Base-by-base conservation (phyloP, 805 yeast species). In the Hanseniaspora nectarophila region DNA sequence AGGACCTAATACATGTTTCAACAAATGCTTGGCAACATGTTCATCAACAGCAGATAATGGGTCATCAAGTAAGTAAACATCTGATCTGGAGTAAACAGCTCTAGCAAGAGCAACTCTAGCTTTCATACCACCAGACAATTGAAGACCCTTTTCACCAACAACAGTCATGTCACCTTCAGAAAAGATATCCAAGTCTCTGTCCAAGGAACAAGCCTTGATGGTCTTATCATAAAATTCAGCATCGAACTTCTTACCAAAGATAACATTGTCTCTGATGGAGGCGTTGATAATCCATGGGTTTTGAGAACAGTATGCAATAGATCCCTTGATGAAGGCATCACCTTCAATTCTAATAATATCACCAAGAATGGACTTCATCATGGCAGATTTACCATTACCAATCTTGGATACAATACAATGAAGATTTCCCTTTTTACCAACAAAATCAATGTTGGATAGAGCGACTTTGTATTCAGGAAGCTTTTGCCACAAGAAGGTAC, bases 231-330 rank as follows among this genome's bases (percentile, higher is more conserved):
- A 92, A 60, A 89, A 89, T 3, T 73, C 82, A 12, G 82, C 76
- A 60, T 92, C 97, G 63, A 71, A 85, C 59, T 74, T 81, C 62
- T 82, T 86, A 20, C 98, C 98, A 68, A 92, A 92, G 50, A 88
- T 66, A 61, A 92, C 85, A 63, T 92, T 92, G 29, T 92, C 97
- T 59, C 78, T 82, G 5, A 92, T 90, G 3, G 94, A 74, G 33
- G 95, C 97, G 63, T 92, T 92, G 84, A 88, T 83, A 57, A 92
- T 88, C 98, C 98, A 92, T 1, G 98, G 94, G 37, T 84, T 80
- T 67, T 89, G 97, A 2, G 95, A 81, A 39, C 84, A 95, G 65
- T 89, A 90, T 0, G 97, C 97, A 33, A 85, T 72, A 45, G 76
- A 73, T 39, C 97, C 97, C 62, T 76, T 81, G 10, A 82, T 76